phyloP scores from a whole-genome alignment of 139 green algal species.

The Picochlorum costavermella region DNA sequence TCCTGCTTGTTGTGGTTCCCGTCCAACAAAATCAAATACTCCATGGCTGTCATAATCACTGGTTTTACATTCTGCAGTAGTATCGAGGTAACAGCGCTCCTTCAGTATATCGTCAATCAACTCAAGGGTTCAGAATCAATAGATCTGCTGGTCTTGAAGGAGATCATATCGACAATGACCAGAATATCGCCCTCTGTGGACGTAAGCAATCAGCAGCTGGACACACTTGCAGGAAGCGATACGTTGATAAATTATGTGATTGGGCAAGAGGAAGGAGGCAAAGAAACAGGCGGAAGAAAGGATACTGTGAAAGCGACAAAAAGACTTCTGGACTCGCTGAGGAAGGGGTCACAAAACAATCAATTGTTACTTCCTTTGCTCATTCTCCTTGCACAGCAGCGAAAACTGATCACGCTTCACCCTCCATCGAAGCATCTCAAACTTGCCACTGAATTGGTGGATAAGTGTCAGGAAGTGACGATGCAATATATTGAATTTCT shows the following conservation, averaged over 20 bases:
- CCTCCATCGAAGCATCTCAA: conserved; percentile 59
- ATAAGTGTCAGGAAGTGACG: conserved; percentile 58
- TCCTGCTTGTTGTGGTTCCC: too few species aligned
- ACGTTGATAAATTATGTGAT: conserved; percentile 22
- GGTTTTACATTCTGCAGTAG: background rate
- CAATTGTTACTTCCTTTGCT: conserved; percentile 66
- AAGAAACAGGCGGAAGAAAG: conserved; percentile 3
- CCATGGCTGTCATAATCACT: too few species aligned
- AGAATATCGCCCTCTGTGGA: conserved; percentile 31
- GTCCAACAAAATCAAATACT: too few species aligned
- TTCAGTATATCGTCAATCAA: conserved; percentile 64
- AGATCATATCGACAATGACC: conserved; percentile 53
- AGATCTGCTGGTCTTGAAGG: conserved; percentile 65
- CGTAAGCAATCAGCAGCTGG: conserved; percentile 47
- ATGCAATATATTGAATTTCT: conserved; percentile 65
- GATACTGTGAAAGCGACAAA: conserved; percentile 15
- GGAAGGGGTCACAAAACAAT: conserved; percentile 17
- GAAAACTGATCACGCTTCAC: conserved; percentile 46
- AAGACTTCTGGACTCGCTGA: conserved; percentile 38
- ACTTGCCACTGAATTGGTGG: conserved; percentile 69
- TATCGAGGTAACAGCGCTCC: conserved; percentile 45
- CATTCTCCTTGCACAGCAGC: conserved; percentile 68
- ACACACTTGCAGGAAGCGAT: conserved; percentile 46
- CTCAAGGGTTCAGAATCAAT: conserved; percentile 51
- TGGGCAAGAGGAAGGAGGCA: conserved; percentile 9